Evolutionary conservation across 345 rosid genomes (phyloP).

Genomic region (Eucalyptus fibrosa): DNA sequence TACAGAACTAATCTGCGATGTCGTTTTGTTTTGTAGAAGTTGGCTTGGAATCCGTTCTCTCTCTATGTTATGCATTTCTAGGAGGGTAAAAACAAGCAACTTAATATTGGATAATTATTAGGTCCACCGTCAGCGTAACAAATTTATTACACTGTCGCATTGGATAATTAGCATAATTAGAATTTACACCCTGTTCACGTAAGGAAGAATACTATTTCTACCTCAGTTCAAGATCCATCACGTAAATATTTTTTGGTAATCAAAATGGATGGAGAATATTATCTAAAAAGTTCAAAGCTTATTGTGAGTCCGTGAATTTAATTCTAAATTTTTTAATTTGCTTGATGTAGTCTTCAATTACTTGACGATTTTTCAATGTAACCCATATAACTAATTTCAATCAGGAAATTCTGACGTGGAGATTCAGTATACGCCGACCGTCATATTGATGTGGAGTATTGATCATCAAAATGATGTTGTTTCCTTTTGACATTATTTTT

Average conservation of each 20-base stretch:
- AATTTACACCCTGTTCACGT: background rate
- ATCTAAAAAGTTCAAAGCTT: background rate
- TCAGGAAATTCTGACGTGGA: fast-evolving
- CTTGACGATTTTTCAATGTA: fast-evolving
- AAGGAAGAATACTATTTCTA: background rate
- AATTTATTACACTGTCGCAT: background rate
- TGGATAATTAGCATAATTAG: background rate
- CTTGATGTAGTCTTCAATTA: background rate
- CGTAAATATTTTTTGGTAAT: background rate
- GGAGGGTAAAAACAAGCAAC: background rate
- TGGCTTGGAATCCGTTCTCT: background rate
- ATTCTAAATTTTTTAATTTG: background rate
- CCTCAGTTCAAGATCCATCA: background rate
- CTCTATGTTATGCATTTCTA: background rate
- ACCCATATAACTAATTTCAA: no score
- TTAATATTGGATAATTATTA: background rate
- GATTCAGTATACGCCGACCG: fast-evolving
- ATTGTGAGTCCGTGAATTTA: fast-evolving
- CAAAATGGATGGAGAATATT: background rate
- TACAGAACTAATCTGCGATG: background rate
- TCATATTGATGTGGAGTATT: no score
- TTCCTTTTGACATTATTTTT: background rate
- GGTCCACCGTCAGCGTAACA: background rate
- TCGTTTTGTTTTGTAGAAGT: background rate
- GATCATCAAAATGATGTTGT: background rate